Evolutionary conservation across 805 yeast genomes (phyloP).

Genomic region (Ogataea neopini): DNA sequence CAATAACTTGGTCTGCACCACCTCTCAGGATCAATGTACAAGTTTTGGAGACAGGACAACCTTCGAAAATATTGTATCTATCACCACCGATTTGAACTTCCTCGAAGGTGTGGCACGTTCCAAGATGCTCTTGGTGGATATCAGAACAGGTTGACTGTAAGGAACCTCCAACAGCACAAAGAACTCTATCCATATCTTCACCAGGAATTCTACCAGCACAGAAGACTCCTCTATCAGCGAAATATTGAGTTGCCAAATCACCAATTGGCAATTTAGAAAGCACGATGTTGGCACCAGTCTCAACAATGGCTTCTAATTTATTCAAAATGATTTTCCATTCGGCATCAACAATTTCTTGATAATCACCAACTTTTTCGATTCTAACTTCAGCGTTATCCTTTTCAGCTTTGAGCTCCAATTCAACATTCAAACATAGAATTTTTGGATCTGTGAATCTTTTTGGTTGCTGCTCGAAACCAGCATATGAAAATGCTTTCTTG

Average conservation of each 20-base stretch:
- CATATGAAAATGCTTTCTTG: conserved; percentile 95
- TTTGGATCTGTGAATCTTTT: conserved; percentile 79
- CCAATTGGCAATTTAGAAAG: conserved; percentile 96
- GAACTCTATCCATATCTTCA: conserved; percentile 91
- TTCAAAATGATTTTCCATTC: conserved; percentile 93
- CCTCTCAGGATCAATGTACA: conserved; percentile 94
- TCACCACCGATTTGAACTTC: conserved; percentile 96
- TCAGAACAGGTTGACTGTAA: conserved; percentile 79
- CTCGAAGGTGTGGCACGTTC: conserved; percentile 83
- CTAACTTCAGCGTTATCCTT: conserved; percentile 98
- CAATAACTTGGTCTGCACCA: conserved; percentile 98
- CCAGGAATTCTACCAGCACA: conserved; percentile 94
- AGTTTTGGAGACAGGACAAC: conserved; percentile 89
- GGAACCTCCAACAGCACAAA: conserved; percentile 91
- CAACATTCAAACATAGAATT: conserved; percentile 83
- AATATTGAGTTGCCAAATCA: conserved; percentile 97
- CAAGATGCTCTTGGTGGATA: conserved; percentile 68
- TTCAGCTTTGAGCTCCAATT: conserved; percentile 95
- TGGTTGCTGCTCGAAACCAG: conserved; percentile 99
- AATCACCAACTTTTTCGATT: conserved; percentile 88
- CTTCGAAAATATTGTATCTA: conserved; percentile 89
- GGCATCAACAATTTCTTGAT: conserved; percentile 97
- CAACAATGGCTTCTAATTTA: conserved; percentile 79
- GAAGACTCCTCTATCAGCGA: conserved; percentile 93
- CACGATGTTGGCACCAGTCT: conserved; percentile 89